Conservation (phyloP, 352 stramenopile genomes). For the Phytophthora constricta region DNA sequence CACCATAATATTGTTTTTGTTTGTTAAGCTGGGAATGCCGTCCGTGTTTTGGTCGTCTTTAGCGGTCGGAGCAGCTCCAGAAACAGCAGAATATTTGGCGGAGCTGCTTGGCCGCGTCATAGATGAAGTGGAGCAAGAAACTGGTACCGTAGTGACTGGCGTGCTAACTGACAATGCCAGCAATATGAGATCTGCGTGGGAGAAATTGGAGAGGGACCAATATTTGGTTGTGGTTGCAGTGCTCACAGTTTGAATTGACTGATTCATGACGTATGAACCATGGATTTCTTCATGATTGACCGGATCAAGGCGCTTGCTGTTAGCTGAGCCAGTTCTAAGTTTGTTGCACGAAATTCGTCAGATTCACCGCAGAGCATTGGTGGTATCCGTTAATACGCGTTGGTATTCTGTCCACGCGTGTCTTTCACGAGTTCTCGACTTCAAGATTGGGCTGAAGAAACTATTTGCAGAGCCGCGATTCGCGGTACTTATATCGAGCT, state of each 20-base stretch:
- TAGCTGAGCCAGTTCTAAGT: constrained; percentile 6
- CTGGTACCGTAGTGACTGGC: constrained; percentile 1
- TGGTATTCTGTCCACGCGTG: constrained; percentile 2
- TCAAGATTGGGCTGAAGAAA: constrained; percentile 4
- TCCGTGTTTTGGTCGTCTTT: constrained; percentile 12
- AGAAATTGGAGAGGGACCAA: constrained; percentile 1
- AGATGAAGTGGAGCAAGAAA: constrained; percentile 12
- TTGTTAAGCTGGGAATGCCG: constrained; percentile 8
- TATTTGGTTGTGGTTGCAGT: constrained; percentile 8
- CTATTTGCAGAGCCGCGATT: constrained; percentile 2
- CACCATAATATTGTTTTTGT: constrained; percentile 12
- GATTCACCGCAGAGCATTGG: no score
- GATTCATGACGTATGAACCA: constrained; percentile 14
- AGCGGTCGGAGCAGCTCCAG: neutral
- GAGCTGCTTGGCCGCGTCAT: constrained; percentile 7
- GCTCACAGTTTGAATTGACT: constrained; percentile 17
- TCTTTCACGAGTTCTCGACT: constrained; percentile 5
- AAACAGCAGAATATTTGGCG: constrained; percentile 12
- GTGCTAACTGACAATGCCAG: constrained; percentile 11
- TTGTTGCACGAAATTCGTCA: neutral
- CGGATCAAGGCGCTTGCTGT: neutral
- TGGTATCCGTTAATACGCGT: constrained; percentile 1
- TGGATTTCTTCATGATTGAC: constrained; percentile 7
- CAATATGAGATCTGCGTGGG: constrained; percentile 7
- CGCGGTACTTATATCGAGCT: neutral